phyloP scores from a whole-genome alignment of 1,284 basidiomycete genomes.

The Melampsora americana region DNA sequence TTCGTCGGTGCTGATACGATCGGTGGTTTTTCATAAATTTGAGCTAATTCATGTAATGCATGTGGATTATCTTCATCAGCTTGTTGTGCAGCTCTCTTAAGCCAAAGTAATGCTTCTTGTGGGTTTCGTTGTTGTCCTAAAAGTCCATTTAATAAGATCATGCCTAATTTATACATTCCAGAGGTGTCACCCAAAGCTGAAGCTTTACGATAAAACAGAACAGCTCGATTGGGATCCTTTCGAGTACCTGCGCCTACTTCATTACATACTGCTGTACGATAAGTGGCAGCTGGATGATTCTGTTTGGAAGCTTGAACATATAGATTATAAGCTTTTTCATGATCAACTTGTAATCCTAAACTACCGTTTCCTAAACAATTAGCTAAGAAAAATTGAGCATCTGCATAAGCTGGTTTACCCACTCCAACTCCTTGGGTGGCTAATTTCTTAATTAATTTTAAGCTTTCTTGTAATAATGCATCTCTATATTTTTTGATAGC shows the following conservation, averaged over 20 bases:
- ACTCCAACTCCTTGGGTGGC: slow-evolving; percentile 69
- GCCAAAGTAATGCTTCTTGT: slow-evolving; percentile 89
- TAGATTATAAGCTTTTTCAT: slow-evolving; percentile 96
- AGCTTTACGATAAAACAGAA: slow-evolving; percentile 94
- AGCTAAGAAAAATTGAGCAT: slow-evolving; percentile 98
- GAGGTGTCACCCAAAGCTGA: slow-evolving; percentile 93
- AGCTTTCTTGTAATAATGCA: slow-evolving; percentile 75
- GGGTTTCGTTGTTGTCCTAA: slow-evolving; percentile 80
- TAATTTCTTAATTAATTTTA: slow-evolving; percentile 87
- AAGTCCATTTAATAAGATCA: slow-evolving; percentile 83
- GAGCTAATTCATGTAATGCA: slow-evolving; percentile 90
- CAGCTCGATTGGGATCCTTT: slow-evolving; percentile 78
- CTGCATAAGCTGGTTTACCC: slow-evolving; percentile 69
- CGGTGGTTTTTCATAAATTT: slow-evolving; percentile 72
- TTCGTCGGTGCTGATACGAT: slow-evolving; percentile 57
- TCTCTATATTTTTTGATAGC: slow-evolving; percentile 75
- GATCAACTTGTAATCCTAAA: slow-evolving; percentile 89
- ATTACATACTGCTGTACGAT: slow-evolving; percentile 97
- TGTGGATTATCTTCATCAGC: slow-evolving; percentile 99
- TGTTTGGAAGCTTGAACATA: slow-evolving; percentile 97
- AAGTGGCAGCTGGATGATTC: slow-evolving; percentile 90
- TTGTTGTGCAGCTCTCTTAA: slow-evolving; percentile 89
- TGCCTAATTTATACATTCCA: slow-evolving; percentile 98
- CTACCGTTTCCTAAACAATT: slow-evolving; percentile 95
- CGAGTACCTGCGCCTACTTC: slow-evolving; percentile 99